Conservation (phyloP, 345 rosid genomes). For the Populus euphratica region DNA sequence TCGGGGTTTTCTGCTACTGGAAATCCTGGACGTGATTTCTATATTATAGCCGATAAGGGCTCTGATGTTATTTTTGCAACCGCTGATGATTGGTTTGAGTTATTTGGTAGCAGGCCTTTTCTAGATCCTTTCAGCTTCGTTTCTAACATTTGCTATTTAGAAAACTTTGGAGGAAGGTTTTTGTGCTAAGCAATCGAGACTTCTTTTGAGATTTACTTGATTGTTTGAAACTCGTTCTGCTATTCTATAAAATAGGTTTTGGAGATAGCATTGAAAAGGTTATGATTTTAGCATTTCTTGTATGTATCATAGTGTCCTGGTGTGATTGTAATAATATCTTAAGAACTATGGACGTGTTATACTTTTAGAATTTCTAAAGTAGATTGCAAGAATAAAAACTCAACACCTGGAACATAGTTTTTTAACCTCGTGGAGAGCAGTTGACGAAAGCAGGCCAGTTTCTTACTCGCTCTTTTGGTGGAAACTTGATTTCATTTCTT, state of each 20-base stretch:
- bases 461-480: not conserved
- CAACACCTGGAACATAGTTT: not conserved
- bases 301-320: not conserved
- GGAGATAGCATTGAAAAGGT: not conserved
- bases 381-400: not conserved
- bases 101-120: not conserved
- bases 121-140: not conserved
- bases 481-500: not conserved
- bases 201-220: not conserved
- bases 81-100: not conserved
- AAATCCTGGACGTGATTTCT: not conserved
- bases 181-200: not conserved
- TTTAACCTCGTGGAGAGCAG: not conserved
- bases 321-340: not conserved
- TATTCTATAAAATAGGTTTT: not conserved
- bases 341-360: not conserved
- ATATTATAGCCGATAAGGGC: not conserved
- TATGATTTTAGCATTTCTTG: not conserved
- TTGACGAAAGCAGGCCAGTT: not conserved
- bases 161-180: not conserved
- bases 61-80: not conserved
- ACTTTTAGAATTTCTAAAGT: not conserved
- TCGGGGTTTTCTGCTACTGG: not conserved
- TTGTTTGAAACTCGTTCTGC: not conserved
- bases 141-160: not conserved